Evolutionary conservation across 2,329 filamentous ascomycete species (phyloP).

Genomic region (Daldinia eschscholtzii): DNA sequence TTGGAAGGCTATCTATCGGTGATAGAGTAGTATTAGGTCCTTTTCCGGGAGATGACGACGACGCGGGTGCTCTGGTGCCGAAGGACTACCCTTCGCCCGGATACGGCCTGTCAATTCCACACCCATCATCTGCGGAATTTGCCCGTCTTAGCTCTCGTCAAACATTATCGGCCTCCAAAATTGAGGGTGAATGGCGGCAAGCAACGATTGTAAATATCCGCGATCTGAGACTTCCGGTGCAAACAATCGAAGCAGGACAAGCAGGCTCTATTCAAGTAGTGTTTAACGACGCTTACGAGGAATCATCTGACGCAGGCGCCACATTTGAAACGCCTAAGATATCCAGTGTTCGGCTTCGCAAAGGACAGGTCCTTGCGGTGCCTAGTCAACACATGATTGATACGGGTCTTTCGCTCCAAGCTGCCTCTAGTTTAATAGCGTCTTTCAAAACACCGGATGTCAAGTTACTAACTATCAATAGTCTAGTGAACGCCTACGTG

Average conservation of each 20-base stretch:
- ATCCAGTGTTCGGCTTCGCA: conserved; percentile 66
- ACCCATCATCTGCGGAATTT: conserved; percentile 67
- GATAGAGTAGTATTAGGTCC: conserved; percentile 85
- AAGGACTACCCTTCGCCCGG: conserved; percentile 63
- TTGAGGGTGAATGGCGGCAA: conserved; percentile 79
- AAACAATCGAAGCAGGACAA: conserved; percentile 80
- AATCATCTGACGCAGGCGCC: conserved; percentile 47
- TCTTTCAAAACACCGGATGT: conserved; percentile 75
- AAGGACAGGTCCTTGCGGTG: conserved; percentile 85
- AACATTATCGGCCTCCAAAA: conserved; percentile 63
- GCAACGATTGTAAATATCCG: conserved; percentile 88
- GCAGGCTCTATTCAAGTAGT: conserved; percentile 89
- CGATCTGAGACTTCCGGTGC: conserved; percentile 86
- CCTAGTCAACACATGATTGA: conserved; percentile 70
- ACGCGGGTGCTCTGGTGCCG: conserved; percentile 55
- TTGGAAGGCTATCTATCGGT: conserved; percentile 81
- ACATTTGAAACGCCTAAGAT: conserved; percentile 49
- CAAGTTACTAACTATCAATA: conserved; percentile 73
- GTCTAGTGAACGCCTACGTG: conserved; percentile 83
- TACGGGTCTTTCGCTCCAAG: conserved; percentile 69
- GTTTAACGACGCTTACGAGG: conserved; percentile 60
- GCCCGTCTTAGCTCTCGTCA: conserved; percentile 66
- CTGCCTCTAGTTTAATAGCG: conserved; percentile 77
- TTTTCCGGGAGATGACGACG: conserved; percentile 71
- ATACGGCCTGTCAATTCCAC: conserved; percentile 65